These are phyloP conservation scores for Botrytis aclada DNA, from an alignment of 2,329 filamentous ascomycete genomes.

Conservation along the genomic window DNA sequence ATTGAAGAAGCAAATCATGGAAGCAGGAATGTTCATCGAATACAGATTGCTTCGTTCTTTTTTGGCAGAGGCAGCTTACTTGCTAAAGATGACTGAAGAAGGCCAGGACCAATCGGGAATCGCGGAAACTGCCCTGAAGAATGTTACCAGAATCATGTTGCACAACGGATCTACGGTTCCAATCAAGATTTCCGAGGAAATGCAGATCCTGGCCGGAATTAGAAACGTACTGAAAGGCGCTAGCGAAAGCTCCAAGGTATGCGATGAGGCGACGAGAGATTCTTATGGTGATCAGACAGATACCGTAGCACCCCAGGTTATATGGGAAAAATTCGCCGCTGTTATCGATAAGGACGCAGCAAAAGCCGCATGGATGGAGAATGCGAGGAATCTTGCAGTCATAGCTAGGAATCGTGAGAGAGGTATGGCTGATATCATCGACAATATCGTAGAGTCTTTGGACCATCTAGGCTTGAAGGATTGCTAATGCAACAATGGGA, in stretches of 20 bases:
- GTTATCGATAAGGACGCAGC: not conserved
- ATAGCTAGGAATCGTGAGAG: not conserved
- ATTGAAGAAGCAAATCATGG: not conserved
- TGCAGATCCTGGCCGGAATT: not conserved
- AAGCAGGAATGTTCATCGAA: not conserved
- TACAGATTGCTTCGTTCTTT: not conserved
- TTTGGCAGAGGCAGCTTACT: not conserved
- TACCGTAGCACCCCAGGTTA: fast-evolving
- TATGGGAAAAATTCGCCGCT: not conserved
- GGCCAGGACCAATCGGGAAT: not conserved
- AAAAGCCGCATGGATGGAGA: not conserved
- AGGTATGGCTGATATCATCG: not conserved
- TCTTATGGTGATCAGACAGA: fast-evolving
- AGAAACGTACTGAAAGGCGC: no score
- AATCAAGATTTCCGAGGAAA: not conserved
- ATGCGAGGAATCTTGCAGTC: not conserved
- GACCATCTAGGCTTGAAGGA: no score
- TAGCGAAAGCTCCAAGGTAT: not conserved
- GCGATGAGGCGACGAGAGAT: not conserved
- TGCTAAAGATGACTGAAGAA: not conserved
- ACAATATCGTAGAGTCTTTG: no score
- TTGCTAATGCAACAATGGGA: no score
- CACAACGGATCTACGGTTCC: fast-evolving
- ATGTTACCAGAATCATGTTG: not conserved
- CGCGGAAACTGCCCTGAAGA: fast-evolving